Evolutionary conservation across 352 stramenopile species (phyloP).

Genomic region (Phytophthora crassamura): DNA sequence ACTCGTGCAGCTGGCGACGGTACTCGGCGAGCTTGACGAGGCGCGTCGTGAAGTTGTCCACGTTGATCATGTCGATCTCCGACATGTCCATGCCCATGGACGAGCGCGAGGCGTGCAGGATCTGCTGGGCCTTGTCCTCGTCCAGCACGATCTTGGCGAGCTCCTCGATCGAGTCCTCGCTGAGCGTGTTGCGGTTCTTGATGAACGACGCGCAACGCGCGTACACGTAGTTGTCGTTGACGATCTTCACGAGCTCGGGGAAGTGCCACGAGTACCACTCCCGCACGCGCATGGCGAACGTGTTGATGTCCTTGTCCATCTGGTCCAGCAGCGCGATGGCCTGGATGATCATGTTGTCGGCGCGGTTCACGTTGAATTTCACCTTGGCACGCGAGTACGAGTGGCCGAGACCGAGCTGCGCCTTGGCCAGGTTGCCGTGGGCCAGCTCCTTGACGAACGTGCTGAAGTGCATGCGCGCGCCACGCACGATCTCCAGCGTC

Average conservation of each 20-base stretch:
- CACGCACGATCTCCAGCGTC: conserved; percentile 95
- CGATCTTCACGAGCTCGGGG: conserved; percentile 99
- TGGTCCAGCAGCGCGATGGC: conserved; percentile 99
- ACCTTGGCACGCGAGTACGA: conserved; percentile 98
- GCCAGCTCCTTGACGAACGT: conserved; percentile 99
- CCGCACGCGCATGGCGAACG: conserved; percentile 99
- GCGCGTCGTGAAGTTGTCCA: conserved; percentile 98
- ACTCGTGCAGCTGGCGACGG: conserved; percentile 95
- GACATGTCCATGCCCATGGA: conserved; percentile 99
- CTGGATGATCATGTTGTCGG: conserved; percentile 99
- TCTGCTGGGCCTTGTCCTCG: conserved; percentile 96
- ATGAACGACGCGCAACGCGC: conserved; percentile 97
- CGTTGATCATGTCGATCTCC: conserved; percentile 99
- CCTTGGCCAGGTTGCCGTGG: conserved; percentile 96
- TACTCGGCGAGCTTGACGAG: conserved; percentile 99
- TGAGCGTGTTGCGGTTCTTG: conserved; percentile 91
- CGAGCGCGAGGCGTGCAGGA: conserved; percentile 93
- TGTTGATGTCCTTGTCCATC: conserved; percentile 99
- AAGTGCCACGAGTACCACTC: conserved; percentile 99
- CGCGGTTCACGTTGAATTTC: conserved; percentile 99
- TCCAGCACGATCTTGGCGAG: conserved; percentile 96
- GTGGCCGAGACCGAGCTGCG: conserved; percentile 99
- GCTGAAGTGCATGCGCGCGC: conserved; percentile 97
- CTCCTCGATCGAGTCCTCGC: conserved; percentile 82
- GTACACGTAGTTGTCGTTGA: conserved; percentile 99